These are phyloP conservation scores for Paecilomyces niveus DNA, from an alignment of 2,329 filamentous ascomycete species.

Conservation along the genomic window DNA sequence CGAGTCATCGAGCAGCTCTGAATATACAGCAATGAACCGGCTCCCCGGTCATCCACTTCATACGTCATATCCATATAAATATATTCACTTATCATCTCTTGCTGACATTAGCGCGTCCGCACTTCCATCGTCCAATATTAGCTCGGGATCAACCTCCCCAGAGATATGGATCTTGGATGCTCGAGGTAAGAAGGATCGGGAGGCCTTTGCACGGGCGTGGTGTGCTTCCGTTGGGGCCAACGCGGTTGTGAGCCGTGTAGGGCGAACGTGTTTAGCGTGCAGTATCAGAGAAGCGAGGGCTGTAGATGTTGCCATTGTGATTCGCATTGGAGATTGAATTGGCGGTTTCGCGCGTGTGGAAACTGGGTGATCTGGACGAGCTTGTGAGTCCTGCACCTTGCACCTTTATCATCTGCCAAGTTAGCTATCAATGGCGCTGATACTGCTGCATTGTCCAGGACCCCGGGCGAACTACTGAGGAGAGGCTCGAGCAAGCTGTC, in stretches of 20 bases:
- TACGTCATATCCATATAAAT: conserved; percentile 24
- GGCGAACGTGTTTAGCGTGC: conserved; percentile 33
- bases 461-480: no score
- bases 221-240: conserved; percentile 35
- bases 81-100: conserved; percentile 20
- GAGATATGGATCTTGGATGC: conserved; percentile 28
- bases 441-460: no score
- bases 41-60: conserved; percentile 34
- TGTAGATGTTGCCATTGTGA: conserved; percentile 29
- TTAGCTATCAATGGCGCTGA: no score
- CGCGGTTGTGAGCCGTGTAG: conserved; percentile 34
- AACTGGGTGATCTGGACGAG: not conserved
- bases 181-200: conserved; percentile 25
- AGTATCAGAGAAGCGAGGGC: conserved; percentile 38
- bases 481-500: no score
- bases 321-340: conserved; percentile 26
- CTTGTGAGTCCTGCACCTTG: not conserved
- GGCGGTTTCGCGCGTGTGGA: not conserved
- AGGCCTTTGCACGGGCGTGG: conserved; percentile 38
- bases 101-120: conserved; percentile 11
- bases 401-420: not conserved
- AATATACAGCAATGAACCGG: conserved; percentile 8
- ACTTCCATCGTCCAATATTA: conserved; percentile 3
- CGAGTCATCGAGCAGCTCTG: not conserved
- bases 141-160: conserved; percentile 5